Conservation (phyloP, 1,139 yeast genomes). For the Sugiyamaella neomexicana region DNA sequence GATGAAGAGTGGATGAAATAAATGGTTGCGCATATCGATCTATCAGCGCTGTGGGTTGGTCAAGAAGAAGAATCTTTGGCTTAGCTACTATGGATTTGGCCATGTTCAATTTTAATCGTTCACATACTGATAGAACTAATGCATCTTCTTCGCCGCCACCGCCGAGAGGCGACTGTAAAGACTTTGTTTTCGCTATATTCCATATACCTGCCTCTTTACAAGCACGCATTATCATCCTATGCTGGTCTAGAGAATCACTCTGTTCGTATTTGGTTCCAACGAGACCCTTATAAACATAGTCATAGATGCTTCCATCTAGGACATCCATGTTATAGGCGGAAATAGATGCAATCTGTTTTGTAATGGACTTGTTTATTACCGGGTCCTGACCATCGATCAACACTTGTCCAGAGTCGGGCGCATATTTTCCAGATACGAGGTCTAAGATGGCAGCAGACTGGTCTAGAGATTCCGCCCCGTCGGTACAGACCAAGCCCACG, state of each 20-base stretch:
- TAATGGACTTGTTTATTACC: not conserved
- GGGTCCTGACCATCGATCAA: slow-evolving; percentile 11
- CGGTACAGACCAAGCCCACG: slow-evolving; percentile 12
- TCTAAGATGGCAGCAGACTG: slow-evolving; percentile 11
- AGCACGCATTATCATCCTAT: slow-evolving; percentile 17
- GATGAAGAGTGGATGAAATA: slow-evolving; percentile 13
- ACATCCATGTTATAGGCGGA: slow-evolving; percentile 15
- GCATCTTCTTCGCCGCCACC: slow-evolving; percentile 5
- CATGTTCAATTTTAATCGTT: slow-evolving; percentile 13
- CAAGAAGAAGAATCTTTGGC: slow-evolving; percentile 15
- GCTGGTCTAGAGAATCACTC: slow-evolving; percentile 13
- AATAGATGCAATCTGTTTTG: slow-evolving; percentile 5
- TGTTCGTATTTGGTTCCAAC: slow-evolving; percentile 16
- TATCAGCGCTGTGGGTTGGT: slow-evolving; percentile 13
- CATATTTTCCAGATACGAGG: slow-evolving; percentile 4
- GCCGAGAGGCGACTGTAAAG: slow-evolving; percentile 13
- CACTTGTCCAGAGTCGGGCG: slow-evolving; percentile 9
- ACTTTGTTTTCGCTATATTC: slow-evolving; percentile 3
- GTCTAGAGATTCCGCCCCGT: slow-evolving; percentile 1
- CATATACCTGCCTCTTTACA: slow-evolving; percentile 17
- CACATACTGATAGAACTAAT: slow-evolving; percentile 4
- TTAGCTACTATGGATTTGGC: slow-evolving; percentile 16
- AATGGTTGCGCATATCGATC: slow-evolving; percentile 14
- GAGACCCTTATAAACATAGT: slow-evolving; percentile 14
- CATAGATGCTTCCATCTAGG: slow-evolving; percentile 15